phyloP scores from a whole-genome alignment of 805 yeast species.

The Candida lessepsii region DNA sequence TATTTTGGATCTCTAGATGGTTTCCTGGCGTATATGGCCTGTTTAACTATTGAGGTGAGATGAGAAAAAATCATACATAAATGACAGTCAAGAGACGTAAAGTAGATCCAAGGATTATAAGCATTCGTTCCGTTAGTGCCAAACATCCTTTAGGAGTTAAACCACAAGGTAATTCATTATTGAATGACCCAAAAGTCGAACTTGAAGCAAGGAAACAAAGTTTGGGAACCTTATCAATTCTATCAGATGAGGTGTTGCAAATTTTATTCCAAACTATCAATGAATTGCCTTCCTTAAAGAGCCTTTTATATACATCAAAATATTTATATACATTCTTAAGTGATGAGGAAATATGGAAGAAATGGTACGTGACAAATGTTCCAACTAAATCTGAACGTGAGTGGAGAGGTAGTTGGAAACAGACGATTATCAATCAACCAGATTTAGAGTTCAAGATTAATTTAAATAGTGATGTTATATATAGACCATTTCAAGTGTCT shows the following conservation, averaged over 20 bases:
- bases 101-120: conserved; percentile 17
- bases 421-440: conserved; percentile 50
- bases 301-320: conserved; percentile 59
- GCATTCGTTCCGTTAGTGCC: conserved; percentile 28
- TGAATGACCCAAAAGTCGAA: conserved; percentile 23
- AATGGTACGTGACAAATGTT: conserved; percentile 37
- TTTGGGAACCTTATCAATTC: conserved; percentile 51
- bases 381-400: conserved; percentile 8
- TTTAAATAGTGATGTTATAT: conserved; percentile 69
- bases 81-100: conserved; percentile 9
- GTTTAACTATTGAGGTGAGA: not conserved
- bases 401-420: conserved; percentile 86
- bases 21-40: no score
- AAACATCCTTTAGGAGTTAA: conserved; percentile 72
- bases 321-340: conserved; percentile 68
- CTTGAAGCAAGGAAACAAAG: conserved; percentile 24
- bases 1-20: no score
- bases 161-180: conserved; percentile 69
- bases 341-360: conserved; percentile 83
- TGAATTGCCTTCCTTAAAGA: conserved; percentile 46
- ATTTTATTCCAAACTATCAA: conserved; percentile 42
- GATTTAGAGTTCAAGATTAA: conserved; percentile 49
- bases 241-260: conserved; percentile 65
- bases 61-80: not conserved
- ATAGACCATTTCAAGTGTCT: conserved; percentile 80